Base-by-base conservation (phyloP, 129 eudicot genomes). In the Pittosporum tobira region DNA sequence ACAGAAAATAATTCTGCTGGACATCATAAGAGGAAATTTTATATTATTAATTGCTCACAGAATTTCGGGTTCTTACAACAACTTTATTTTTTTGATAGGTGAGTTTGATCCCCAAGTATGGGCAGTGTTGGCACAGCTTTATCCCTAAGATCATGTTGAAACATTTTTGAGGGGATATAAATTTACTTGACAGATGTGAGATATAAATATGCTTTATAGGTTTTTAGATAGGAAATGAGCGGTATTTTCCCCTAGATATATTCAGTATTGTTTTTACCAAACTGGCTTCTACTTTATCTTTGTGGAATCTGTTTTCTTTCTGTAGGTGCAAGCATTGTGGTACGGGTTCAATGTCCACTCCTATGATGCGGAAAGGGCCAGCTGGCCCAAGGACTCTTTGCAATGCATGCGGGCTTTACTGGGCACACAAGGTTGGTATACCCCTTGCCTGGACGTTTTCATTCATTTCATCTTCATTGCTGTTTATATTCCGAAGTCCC, bases 361-460 rank as follows among this genome's bases (percentile, higher is more conserved):
- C 94, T 15, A 72, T 75, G 80, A 84, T 84, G 94, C 72, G 94
- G 61, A 71, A 79, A 29, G 94, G 94, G 12, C 94, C 94, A 0
- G 70, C 45, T 55, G 94, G 94, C 53, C 88, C 80, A 20, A 72
- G 76, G 75, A 84, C 84, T 51, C 85, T 84, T 42, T 84, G 94
- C 75, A 84, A 84, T 48, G 88, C 94, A 31, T 84, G 94, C 52
- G 94, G 94, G 22, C 85, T 84, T 42, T 61, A 63, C 60, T 84
- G 94, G 94, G 83, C 83, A 47, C 81, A 69, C 65, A 84, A 71
- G 88, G 88, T 79, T 38, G 38, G 77, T 69, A 43, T 52, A 20
- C 24, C 44, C n/a, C n/a, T 40, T n/a, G n/a, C n/a, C n/a, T n/a
- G n/a, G 45, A 40, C 49, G 9, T 30, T 4, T 0, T 45, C n/a